Evolutionary conservation across 75 land plant genomes (phyloP), one percentile per base, ranked within the genome.

Genomic region (Cupressus sempervirens): DNA sequence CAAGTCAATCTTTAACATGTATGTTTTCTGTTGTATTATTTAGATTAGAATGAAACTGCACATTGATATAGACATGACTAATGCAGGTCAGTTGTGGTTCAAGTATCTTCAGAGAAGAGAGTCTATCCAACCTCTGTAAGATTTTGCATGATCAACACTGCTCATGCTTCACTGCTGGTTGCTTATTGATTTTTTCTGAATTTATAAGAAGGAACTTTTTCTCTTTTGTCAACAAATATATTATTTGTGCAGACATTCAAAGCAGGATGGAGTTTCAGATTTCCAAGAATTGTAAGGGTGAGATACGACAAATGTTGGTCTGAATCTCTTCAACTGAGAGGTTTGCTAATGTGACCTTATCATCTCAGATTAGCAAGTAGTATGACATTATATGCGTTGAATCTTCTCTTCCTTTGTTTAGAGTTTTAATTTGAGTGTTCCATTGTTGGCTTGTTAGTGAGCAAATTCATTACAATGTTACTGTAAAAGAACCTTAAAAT

Each of bases 241-340:
- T 41, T 43, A 43, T 79, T 45, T 85, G n/a, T 76, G 36, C 68
- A 87, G 88, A 84, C 88, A 52, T 87, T 87, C 82, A 87, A 84
- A 84, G 88, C 84, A 67, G 88, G 88, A 87, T 87, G 88, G 88
- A 84, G 82, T 32, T 87, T 87, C 58, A 82, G 88, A 62, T 87
- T 87, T 43, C 88, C 88, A 84, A 56, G 88, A 77, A 65, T 80
- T 40, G 88, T 84, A 35, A 87, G 80, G 80, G 82, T 87, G 65
- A 74, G 88, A 84, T 74, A 87, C 80, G 88, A 87, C 67, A 87
- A 87, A 46, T 76, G 81, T 30, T 87, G 88, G 88, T 77, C 84
- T 30, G 88, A 87, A 32, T 85, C 86, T 77, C 82, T 87, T 40
- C 41, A 74, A 40, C n/a, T 80, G 41, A 40, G 79, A 84, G 88